A percentile compares a stretch with the other conserved stretches of the same genome.
phyloP scores from a whole-genome alignment of 306 rosid genomes.

The Lupinus albus region DNA sequence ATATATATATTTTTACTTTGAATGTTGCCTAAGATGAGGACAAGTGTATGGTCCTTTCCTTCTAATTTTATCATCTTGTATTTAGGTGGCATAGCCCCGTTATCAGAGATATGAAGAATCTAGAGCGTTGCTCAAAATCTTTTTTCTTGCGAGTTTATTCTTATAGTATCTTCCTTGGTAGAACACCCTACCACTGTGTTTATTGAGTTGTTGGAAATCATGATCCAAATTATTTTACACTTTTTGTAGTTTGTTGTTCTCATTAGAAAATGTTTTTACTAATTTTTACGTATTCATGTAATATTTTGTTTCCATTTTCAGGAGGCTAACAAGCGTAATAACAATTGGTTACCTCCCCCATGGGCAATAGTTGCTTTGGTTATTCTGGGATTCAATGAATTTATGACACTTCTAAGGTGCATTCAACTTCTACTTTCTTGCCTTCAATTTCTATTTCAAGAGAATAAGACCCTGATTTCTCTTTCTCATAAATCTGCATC shows the following conservation, averaged over 20 bases:
- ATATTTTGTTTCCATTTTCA: constrained; percentile 49
- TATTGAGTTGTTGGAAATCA: constrained; percentile 23
- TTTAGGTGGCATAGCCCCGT: too few relatives aligned
- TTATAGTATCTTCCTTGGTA: too few relatives aligned
- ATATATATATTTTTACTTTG: constrained; percentile 20
- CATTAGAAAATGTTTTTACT: constrained; percentile 8
- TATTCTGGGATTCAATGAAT: constrained; percentile 90
- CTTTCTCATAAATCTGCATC: constrained; percentile 13
- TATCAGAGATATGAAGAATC: too few relatives aligned
- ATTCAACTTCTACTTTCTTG: constrained; percentile 30
- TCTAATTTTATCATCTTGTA: too few relatives aligned
- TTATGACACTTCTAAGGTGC: constrained; percentile 91
- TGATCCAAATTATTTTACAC: constrained; percentile 22
- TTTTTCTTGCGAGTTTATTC: too few relatives aligned
- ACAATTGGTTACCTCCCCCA: constrained; percentile 99
- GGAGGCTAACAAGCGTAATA: constrained; percentile 93
- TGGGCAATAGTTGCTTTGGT: constrained; percentile 91
- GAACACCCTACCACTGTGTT: too few relatives aligned
- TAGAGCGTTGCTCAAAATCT: too few relatives aligned
- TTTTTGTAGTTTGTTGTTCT: constrained; percentile 12
- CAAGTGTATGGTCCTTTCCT: too few relatives aligned
- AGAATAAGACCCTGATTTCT: constrained; percentile 28
- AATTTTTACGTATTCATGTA: constrained; percentile 23
- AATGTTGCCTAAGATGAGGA: too few relatives aligned
- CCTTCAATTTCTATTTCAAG: constrained; percentile 15